Conservation (phyloP, 306 rosid species). For the Abrus precatorius region DNA sequence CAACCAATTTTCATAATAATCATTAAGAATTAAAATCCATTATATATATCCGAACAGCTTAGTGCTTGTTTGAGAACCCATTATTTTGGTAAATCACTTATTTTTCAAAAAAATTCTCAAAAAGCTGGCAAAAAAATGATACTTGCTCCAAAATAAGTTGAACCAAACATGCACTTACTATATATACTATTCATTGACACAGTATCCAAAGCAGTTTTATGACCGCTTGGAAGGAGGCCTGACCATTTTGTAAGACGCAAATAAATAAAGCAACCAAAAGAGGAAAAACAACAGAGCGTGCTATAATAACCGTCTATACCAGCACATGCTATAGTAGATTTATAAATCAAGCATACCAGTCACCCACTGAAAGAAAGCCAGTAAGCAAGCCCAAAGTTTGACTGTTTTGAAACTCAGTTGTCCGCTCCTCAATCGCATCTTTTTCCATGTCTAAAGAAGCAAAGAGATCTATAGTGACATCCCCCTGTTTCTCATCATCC, state of each 20-base stretch:
- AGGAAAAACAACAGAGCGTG: background rate
- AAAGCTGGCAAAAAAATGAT: too few relatives aligned
- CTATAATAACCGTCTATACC: background rate
- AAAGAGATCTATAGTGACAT: slow-evolving; percentile 88
- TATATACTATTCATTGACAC: slow-evolving; percentile 9
- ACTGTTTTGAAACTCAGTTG: slow-evolving; percentile 82
- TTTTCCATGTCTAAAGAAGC: slow-evolving; percentile 81
- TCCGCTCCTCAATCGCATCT: slow-evolving; percentile 82
- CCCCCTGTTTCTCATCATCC: slow-evolving; percentile 99
- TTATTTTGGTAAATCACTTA: too few relatives aligned
- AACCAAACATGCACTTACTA: too few relatives aligned
- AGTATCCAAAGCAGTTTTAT: slow-evolving; percentile 22
- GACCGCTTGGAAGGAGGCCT: too few relatives aligned
- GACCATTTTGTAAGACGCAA: background rate
- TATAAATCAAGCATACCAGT: slow-evolving; percentile 70
- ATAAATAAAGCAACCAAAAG: background rate
- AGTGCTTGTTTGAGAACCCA: background rate
- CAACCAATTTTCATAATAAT: background rate
- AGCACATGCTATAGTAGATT: slow-evolving; percentile 25
- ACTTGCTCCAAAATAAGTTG: too few relatives aligned
- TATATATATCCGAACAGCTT: slow-evolving; percentile 1
- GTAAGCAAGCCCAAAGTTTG: slow-evolving; percentile 94
- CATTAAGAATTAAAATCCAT: slow-evolving; percentile 7
- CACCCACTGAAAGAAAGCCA: slow-evolving; percentile 93
- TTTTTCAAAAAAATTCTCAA: too few relatives aligned